These are phyloP conservation scores for Fistulinella cinereoalba DNA, from an alignment of 1,284 basidiomycete genomes.

Conservation along the genomic window DNA sequence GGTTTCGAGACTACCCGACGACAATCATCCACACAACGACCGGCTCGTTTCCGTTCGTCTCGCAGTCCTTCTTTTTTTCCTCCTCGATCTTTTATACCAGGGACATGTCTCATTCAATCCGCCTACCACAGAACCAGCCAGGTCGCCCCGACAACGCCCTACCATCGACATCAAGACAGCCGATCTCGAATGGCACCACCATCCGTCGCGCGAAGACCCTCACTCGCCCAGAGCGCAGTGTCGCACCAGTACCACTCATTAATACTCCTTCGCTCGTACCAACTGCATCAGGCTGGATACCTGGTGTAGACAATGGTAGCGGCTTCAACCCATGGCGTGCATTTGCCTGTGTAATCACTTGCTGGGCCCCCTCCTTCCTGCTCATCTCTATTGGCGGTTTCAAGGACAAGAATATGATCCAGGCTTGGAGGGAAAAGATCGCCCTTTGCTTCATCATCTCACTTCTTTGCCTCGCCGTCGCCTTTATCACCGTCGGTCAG, in stretches of 20 bases:
- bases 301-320: constrained; percentile 33
- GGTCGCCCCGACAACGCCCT: constrained; percentile 54
- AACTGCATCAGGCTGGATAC: constrained; percentile 32
- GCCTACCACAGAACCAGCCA: constrained; percentile 41
- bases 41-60: constrained; percentile 8
- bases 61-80: constrained; percentile 10
- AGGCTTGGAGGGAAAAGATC: constrained; percentile 99
- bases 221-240: constrained; percentile 91
- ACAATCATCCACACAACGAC: neutral
- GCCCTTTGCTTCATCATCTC: constrained; percentile 86
- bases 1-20: neutral
- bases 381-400: constrained; percentile 77
- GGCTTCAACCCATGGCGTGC: constrained; percentile 78
- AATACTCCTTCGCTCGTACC: constrained; percentile 60
- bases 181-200: constrained; percentile 53
- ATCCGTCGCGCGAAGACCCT: constrained; percentile 90
- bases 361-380: constrained; percentile 85
- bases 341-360: constrained; percentile 79
- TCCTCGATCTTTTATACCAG: constrained; percentile 1
- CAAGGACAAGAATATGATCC: constrained; percentile 71
- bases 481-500: constrained; percentile 93
- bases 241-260: constrained; percentile 92
- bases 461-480: constrained; percentile 77
- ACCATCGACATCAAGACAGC: constrained; percentile 51
- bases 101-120: constrained; percentile 48